A percentile compares a stretch with the other conserved stretches of the same genome.
Conservation (phyloP, 2,329 filamentous ascomycete species). For the Thermomyces lanuginosus region DNA sequence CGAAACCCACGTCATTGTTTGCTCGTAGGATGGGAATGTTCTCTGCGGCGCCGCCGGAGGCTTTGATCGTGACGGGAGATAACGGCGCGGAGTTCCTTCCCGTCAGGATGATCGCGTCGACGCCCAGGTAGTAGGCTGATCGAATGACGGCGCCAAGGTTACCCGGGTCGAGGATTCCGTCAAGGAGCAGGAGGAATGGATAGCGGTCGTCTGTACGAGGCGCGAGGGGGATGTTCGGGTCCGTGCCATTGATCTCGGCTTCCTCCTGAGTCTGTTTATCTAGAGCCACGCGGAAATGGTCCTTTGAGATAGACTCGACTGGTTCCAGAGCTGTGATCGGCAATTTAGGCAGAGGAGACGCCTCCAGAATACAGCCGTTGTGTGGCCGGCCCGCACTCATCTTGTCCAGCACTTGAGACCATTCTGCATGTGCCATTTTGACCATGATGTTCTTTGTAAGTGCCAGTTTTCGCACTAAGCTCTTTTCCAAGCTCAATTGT, state of each 20-base stretch:
- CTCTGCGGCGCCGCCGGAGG: conserved; percentile 76
- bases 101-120: conserved; percentile 66
- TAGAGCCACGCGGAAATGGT: conserved; percentile 44
- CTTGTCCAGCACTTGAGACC: conserved; percentile 59
- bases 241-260: conserved; percentile 51
- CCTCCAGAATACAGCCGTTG: conserved; percentile 77
- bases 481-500: conserved; percentile 27
- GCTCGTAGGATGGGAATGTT: conserved; percentile 58
- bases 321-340: conserved; percentile 46
- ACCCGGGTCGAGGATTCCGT: conserved; percentile 55
- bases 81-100: conserved; percentile 57
- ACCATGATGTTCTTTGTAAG: conserved; percentile 36
- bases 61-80: conserved; percentile 65
- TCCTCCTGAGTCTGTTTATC: conserved; percentile 62
- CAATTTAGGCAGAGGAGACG: conserved; percentile 60
- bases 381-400: conserved; percentile 72
- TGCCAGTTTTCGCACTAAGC: conserved; percentile 24
- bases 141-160: conserved; percentile 84
- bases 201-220: conserved; percentile 14
- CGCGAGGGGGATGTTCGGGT: conserved; percentile 31
- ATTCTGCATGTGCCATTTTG: conserved; percentile 42
- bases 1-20: conserved; percentile 50
- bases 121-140: conserved; percentile 78
- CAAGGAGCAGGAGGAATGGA: conserved; percentile 29
- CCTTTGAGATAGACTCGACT: conserved; percentile 28